Percentiles rank a stretch among this genome's conserved stretches.
phyloP scores from a whole-genome alignment of 164 flowering plant species.

The Magnolia officinalis region DNA sequence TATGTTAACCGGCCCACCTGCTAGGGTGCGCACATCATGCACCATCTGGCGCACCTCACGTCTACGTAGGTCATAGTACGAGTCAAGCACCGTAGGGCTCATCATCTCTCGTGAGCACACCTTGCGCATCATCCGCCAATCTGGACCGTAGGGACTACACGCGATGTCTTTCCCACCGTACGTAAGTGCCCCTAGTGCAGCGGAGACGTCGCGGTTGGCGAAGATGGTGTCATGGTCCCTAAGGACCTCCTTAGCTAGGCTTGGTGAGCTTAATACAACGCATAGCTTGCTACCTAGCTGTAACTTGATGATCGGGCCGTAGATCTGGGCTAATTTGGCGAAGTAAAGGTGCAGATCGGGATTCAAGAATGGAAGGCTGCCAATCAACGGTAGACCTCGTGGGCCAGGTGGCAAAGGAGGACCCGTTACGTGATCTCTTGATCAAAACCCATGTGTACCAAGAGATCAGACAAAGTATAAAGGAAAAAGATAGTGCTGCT shows the following conservation, averaged over 20 bases:
- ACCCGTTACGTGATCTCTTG: too few species aligned
- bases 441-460: too few species aligned
- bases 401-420: neutral
- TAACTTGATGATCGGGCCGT: neutral
- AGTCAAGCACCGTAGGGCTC: neutral
- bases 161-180: neutral
- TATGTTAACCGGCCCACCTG: slow-evolving; percentile 30
- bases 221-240: neutral
- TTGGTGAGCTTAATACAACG: neutral
- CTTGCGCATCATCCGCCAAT: slow-evolving; percentile 1
- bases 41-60: neutral
- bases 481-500: too few species aligned
- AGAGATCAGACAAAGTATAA: too few species aligned
- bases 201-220: neutral
- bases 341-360: neutral
- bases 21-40: neutral
- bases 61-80: neutral
- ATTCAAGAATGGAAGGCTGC: neutral
- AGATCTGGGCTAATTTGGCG: neutral
- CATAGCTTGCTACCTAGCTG: neutral
- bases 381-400: neutral
- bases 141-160: neutral
- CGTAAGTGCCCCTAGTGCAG: neutral
- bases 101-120: neutral
- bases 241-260: neutral